A percentile compares a stretch with the other conserved stretches of the same genome.
phyloP scores from a whole-genome alignment of 495 filamentous ascomycete genomes.

The Penicillium arizonense region DNA sequence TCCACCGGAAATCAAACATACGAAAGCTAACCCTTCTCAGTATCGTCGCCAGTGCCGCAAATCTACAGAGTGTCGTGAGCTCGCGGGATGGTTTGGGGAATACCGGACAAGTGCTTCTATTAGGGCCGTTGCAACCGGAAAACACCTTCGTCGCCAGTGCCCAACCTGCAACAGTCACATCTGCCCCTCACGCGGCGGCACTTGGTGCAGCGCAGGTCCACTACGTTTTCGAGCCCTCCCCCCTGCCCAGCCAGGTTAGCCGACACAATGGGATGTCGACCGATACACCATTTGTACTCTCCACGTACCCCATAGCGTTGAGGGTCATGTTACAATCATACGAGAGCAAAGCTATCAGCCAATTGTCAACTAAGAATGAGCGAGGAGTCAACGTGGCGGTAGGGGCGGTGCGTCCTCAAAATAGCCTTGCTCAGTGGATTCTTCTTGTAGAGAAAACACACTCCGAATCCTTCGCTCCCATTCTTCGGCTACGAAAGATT shows the following conservation, averaged over 20 bases:
- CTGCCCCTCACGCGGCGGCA: conserved; percentile 7
- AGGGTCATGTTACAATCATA: conserved; percentile 50
- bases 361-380: conserved; percentile 69
- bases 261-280: conserved; percentile 49
- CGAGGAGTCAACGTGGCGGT: conserved; percentile 62
- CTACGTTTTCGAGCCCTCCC: conserved; percentile 42
- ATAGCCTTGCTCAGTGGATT: conserved; percentile 70
- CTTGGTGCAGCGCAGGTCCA: conserved; percentile 28
- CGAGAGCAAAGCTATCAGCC: conserved; percentile 60
- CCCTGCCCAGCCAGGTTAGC: conserved; percentile 28
- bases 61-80: conserved; percentile 54
- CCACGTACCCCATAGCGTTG: conserved; percentile 54
- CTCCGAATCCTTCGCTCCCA: conserved; percentile 71
- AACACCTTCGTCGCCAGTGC: conserved; percentile 57
- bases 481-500: conserved; percentile 68
- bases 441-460: conserved; percentile 75
- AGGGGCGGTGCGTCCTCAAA: conserved; percentile 66
- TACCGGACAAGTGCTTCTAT: conserved; percentile 63
- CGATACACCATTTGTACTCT: conserved; percentile 54
- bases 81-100: conserved; percentile 66
- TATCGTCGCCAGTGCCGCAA: conserved; percentile 59
- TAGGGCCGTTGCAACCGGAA: conserved; percentile 61
- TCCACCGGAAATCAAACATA: neutral
- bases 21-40: conserved; percentile 32
- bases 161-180: conserved; percentile 21